A percentile compares a stretch with the other conserved stretches of the same genome.
phyloP scores from a whole-genome alignment of 352 stramenopile genomes.

The Phytophthora citricola region DNA sequence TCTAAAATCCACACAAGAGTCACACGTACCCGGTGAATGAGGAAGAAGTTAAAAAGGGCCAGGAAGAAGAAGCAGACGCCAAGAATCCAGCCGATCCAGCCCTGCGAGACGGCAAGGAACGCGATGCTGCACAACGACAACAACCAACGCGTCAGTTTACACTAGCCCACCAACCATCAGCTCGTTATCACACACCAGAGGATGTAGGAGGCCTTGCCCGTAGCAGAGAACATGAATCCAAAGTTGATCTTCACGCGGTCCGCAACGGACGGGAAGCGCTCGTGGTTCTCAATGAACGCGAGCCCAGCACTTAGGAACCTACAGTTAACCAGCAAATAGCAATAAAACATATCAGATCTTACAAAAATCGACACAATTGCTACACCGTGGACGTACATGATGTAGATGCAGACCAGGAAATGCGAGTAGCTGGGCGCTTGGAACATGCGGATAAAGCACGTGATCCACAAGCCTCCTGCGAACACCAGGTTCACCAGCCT shows the following conservation, averaged over 20 bases:
- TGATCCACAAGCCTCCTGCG: conserved; percentile 66
- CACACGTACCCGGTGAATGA: conserved; percentile 76
- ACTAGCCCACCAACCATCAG: background rate
- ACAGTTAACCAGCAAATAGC: background rate
- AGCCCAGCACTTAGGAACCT: conserved; percentile 70
- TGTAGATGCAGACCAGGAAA: conserved; percentile 87
- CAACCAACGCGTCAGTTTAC: conserved; percentile 16
- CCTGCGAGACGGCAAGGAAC: conserved; percentile 84
- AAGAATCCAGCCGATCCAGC: conserved; percentile 79
- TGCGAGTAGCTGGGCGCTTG: conserved; percentile 77
- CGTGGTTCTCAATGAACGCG: conserved; percentile 87
- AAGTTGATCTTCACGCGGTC: conserved; percentile 89
- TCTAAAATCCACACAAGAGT: conserved; percentile 13
- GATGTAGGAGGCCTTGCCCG: conserved; percentile 86
- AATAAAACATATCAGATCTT: background rate
- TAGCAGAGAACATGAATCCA: conserved; percentile 89
- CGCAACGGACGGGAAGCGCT: conserved; percentile 78
- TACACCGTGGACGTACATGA: conserved; percentile 57
- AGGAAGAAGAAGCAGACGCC: conserved; percentile 79
- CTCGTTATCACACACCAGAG: conserved; percentile 58
- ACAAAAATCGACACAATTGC: no score
- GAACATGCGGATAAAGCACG: conserved; percentile 85
- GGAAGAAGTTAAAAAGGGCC: conserved; percentile 89
- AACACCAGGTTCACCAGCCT: conserved; percentile 78
- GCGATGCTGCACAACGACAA: conserved; percentile 56